Base-by-base conservation (phyloP, 805 yeast species). In the Candida yuanshanica region DNA sequence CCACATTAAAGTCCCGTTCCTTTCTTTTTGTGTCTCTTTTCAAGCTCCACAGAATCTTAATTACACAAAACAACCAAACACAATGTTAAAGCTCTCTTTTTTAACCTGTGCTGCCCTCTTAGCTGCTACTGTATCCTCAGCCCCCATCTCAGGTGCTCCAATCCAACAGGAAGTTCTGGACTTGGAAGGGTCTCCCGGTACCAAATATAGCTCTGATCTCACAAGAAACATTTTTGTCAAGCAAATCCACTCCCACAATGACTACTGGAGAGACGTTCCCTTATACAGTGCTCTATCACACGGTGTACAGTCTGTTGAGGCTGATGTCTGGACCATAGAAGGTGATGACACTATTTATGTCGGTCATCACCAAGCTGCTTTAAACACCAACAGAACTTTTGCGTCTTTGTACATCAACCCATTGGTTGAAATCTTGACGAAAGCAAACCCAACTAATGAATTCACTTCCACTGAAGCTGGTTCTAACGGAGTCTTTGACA, bases 221-320 rank as follows among this genome's bases (percentile, higher is more conserved):
- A 54, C 59, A 22, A 44, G 52, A 21, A 33, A 53, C 41, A 45
- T 55, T 36, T 53, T 53, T 35, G 55, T 56, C 35, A 56, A 58
- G 35, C 65, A 68, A 31, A 65, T 81, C 31, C 89, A 82, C 54
- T 78, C 86, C 1, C 90, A 82, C 56, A 82, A 82, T 52, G 88
- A 82, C 57, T 83, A 81, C 59, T 81, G 87, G 85, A 63, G 88
- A 50, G 56, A 60, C 12, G 58, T 67, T 11, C 87, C 88, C 1
- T 61, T 82, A 5, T 67, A 70, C 40, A 80, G 79, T 41, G 88
- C 86, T 0, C 55, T 70, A 11, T 58, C 64, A 2, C 49, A 53
- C 32, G 89, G 88, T 6, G 72, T 74, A 21, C 69, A 69, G 37
- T 75, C 83, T 38, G 69, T 81, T 2, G 89, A 82, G 58, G 81